Evolutionary conservation across 2,329 filamentous ascomycete genomes (phyloP).

Genomic region (Colletotrichum gigasporum): DNA sequence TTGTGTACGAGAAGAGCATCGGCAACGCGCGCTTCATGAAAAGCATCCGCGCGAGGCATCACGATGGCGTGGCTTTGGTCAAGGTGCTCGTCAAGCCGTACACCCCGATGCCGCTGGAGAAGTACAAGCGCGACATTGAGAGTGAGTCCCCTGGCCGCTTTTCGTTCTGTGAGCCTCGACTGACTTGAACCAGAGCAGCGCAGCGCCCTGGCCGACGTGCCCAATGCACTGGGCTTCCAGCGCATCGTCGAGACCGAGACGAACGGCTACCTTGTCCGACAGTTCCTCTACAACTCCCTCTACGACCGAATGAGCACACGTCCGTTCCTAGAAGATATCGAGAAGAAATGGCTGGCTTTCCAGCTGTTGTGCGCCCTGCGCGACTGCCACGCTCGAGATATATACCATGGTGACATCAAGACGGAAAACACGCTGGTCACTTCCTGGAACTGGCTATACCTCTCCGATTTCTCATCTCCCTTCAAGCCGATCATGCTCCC

Average conservation of each 20-base stretch:
- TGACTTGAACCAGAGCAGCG: constrained; percentile 72
- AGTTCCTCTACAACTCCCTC: constrained; percentile 94
- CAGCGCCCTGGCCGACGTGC: constrained; percentile 80
- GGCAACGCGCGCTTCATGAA: constrained; percentile 97
- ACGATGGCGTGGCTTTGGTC: constrained; percentile 90
- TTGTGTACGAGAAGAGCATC: constrained; percentile 91
- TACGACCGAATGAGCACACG: constrained; percentile 97
- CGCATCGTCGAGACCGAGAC: constrained; percentile 90
- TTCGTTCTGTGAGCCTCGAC: background rate
- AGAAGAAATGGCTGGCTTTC: constrained; percentile 98
- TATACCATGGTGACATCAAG: constrained; percentile 99
- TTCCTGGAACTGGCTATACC: constrained; percentile 99
- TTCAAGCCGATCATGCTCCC: constrained; percentile 95
- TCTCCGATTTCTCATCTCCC: constrained; percentile 95
- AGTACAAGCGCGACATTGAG: constrained; percentile 80
- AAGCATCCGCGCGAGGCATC: constrained; percentile 88
- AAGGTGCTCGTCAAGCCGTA: constrained; percentile 97
- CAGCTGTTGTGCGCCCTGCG: constrained; percentile 92
- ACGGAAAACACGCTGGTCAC: constrained; percentile 97
- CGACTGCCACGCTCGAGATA: constrained; percentile 87
- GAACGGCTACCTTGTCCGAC: constrained; percentile 91
- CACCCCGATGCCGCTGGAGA: constrained; percentile 79
- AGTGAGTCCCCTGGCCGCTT: constrained; percentile 52
- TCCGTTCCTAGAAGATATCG: constrained; percentile 95
- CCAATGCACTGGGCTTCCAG: constrained; percentile 91